Evolutionary conservation across 2,329 filamentous ascomycete species (phyloP).

Genomic region (Grosmannia serpens): DNA sequence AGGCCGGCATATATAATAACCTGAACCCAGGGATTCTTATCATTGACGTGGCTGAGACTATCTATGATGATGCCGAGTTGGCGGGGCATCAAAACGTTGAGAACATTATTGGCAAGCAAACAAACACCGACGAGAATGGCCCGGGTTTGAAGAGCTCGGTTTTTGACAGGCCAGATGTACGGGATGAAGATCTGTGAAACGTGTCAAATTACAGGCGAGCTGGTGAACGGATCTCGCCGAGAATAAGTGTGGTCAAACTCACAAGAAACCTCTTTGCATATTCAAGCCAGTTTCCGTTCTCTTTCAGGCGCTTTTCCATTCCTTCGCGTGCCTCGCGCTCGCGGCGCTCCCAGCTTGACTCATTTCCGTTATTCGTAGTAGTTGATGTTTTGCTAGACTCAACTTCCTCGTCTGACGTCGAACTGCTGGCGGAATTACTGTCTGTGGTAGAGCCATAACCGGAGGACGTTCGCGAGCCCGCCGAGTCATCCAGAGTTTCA

Average conservation of each 20-base stretch:
- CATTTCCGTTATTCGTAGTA: conserved; percentile 28
- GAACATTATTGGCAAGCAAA: conserved; percentile 55
- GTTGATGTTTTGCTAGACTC: conserved; percentile 15
- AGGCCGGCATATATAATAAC: conserved; percentile 39
- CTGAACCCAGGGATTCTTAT: conserved; percentile 38
- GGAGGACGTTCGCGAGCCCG: conserved; percentile 2
- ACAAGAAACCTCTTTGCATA: conserved; percentile 64
- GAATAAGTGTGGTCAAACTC: conserved; percentile 10
- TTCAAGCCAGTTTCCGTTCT: conserved; percentile 64
- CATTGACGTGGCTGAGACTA: conserved; percentile 41
- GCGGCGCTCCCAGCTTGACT: conserved; percentile 42
- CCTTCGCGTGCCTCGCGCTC: conserved; percentile 43
- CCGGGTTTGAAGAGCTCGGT: conserved; percentile 54
- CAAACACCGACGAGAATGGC: conserved; percentile 56
- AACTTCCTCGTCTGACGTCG: conserved; percentile 17
- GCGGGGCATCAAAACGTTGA: conserved; percentile 69
- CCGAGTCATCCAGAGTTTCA: conserved; percentile 2
- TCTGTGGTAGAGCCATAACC: conserved; percentile 33
- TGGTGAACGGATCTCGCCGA: background rate
- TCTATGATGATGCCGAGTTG: conserved; percentile 73
- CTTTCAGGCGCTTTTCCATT: conserved; percentile 57
- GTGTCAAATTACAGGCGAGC: background rate
- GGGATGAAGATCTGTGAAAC: conserved; percentile 54
- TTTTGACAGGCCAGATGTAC: conserved; percentile 64
- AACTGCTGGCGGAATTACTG: conserved; percentile 22